Conservation (phyloP, 768 basidiomycete species). For the Lactifluus rugatus region DNA sequence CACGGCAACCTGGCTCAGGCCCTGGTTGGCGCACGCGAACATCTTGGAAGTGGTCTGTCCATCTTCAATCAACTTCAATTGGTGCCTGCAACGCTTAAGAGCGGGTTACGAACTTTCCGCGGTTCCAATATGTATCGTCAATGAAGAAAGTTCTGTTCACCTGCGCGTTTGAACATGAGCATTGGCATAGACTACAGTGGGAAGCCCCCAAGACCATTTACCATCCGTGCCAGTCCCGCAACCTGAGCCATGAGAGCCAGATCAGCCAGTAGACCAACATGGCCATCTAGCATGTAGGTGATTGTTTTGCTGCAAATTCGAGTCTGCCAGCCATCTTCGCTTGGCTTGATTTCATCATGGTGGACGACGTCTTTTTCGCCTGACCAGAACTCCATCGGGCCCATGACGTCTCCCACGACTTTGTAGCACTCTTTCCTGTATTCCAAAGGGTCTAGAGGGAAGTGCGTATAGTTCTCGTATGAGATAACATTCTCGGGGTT, state of each 20-base stretch:
- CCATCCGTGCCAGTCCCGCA: conserved; percentile 58
- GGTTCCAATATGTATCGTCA: conserved; percentile 64
- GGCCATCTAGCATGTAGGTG: conserved; percentile 62
- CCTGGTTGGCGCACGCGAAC: conserved; percentile 45
- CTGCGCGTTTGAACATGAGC: conserved; percentile 26
- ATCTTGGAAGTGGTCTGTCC: conserved; percentile 57
- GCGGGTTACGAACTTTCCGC: conserved; percentile 45
- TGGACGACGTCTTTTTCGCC: conserved; percentile 28
- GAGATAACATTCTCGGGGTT: conserved; percentile 30
- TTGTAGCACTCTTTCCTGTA: conserved; percentile 50
- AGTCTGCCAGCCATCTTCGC: conserved; percentile 18
- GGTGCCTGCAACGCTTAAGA: neutral
- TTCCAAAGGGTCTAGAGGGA: conserved; percentile 47
- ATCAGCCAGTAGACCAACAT: conserved; percentile 56
- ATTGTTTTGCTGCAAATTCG: conserved; percentile 49
- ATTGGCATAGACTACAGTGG: neutral
- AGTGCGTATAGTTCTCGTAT: conserved; percentile 47
- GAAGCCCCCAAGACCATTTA: conserved; percentile 23
- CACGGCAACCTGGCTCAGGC: conserved; percentile 51
- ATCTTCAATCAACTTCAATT: conserved; percentile 31
- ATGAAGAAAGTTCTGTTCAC: conserved; percentile 57
- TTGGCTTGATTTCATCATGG: conserved; percentile 21
- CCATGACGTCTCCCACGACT: conserved; percentile 37
- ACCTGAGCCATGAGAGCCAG: conserved; percentile 58
- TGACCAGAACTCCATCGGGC: conserved; percentile 45